Percentiles rank a stretch among this genome's conserved stretches.
Conservation (phyloP, 495 filamentous ascomycete species). For the Neurospora sp. region DNA sequence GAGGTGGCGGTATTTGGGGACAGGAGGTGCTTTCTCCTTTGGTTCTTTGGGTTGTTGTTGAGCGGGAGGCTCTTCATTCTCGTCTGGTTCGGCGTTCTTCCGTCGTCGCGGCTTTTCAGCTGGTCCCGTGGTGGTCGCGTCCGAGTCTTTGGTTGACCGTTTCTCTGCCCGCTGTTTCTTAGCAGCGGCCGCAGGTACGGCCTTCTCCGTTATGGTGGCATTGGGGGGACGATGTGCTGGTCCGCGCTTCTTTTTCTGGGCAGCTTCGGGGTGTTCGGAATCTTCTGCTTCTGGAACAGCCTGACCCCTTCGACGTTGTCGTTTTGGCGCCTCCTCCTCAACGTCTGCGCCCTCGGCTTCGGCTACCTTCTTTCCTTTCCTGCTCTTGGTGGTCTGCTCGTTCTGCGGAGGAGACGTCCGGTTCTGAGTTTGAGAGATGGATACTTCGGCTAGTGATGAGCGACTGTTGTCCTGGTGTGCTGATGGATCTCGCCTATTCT, state of each 20-base stretch:
- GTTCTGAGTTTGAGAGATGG: conserved; percentile 17
- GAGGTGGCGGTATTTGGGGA: conserved; percentile 27
- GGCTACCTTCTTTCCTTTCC: conserved; percentile 7
- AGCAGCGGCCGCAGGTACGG: not conserved
- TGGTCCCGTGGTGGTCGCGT: not conserved
- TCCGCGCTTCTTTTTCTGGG: not conserved
- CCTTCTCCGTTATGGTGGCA: not conserved
- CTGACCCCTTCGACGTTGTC: not conserved
- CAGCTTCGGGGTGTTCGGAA: not conserved
- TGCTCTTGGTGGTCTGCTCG: not conserved
- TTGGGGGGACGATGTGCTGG: not conserved
- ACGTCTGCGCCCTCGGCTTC: not conserved
- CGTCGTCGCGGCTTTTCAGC: not conserved
- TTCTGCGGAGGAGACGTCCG: not conserved
- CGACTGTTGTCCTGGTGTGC: conserved; percentile 10
- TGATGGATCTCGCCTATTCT: not conserved
- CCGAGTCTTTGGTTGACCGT: not conserved
- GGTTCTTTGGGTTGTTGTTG: not conserved
- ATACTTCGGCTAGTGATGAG: conserved; percentile 13
- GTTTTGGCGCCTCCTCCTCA: not conserved
- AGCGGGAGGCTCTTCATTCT: not conserved
- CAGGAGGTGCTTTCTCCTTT: not conserved
- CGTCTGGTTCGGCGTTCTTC: not conserved
- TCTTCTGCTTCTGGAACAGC: not conserved
- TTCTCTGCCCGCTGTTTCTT: not conserved